These are phyloP conservation scores for Pseudonitzschia multiseries DNA, from an alignment of 108 stramenopile genomes.

Conservation along the genomic window DNA sequence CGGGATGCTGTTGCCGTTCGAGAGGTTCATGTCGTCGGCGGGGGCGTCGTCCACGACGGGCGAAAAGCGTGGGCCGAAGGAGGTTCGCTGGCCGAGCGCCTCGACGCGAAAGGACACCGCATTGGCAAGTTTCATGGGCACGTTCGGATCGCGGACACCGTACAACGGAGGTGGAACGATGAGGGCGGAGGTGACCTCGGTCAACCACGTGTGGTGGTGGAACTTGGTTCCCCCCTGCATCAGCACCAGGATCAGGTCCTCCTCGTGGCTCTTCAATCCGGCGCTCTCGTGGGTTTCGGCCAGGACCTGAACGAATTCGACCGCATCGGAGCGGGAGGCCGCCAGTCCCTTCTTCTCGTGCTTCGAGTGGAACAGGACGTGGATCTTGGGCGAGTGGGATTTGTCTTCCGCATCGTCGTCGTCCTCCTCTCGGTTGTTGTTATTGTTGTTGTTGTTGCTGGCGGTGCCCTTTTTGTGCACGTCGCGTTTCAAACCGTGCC, in stretches of 20 bases:
- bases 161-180: constrained; percentile 54
- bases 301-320: constrained; percentile 59
- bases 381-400: constrained; percentile 60
- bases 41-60: constrained; percentile 35
- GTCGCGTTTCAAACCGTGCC: constrained; percentile 50
- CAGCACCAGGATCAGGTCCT: constrained; percentile 69
- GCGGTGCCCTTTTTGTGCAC: constrained; percentile 22
- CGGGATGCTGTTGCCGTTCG: constrained; percentile 69
- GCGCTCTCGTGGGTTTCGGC: constrained; percentile 57
- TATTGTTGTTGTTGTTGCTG: too few relatives aligned
- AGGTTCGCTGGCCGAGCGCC: constrained; percentile 32
- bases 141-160: constrained; percentile 12
- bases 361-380: constrained; percentile 48
- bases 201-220: constrained; percentile 45
- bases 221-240: constrained; percentile 55
- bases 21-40: constrained; percentile 53
- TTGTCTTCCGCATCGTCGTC: constrained; percentile 34
- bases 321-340: constrained; percentile 56
- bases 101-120: constrained; percentile 64
- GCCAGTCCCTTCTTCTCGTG: constrained; percentile 38
- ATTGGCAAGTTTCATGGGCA: constrained; percentile 65
- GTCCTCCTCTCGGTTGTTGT: not conserved
- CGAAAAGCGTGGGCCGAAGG: constrained; percentile 37
- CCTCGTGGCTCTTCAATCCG: constrained; percentile 63
- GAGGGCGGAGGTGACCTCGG: constrained; percentile 63